phyloP scores from a whole-genome alignment of 116 monocot genomes.

The Dioscorea cayenensis region DNA sequence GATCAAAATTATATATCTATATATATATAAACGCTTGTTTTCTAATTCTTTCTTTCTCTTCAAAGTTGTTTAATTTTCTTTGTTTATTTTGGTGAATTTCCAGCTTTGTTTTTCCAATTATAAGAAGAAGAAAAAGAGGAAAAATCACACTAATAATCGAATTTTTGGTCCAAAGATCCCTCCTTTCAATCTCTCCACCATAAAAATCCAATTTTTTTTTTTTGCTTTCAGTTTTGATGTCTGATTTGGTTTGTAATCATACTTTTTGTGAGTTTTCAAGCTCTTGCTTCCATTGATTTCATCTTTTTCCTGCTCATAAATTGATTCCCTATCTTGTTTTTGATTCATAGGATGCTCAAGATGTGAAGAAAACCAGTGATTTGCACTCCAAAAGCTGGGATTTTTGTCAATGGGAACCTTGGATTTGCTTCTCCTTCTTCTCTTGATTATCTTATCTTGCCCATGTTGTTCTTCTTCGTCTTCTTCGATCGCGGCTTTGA shows the following conservation, averaged over 20 bases:
- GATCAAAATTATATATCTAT: background rate
- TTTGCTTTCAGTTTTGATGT: background rate
- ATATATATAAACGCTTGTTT: background rate
- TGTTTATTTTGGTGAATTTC: too few species aligned
- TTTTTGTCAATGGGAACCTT: slow-evolving; percentile 3
- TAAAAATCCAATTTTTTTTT: background rate
- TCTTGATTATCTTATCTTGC: background rate
- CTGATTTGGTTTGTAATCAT: background rate
- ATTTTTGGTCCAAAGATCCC: background rate
- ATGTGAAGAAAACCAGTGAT: background rate
- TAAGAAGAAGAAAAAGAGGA: background rate
- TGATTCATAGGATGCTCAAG: background rate
- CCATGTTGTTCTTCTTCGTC: background rate
- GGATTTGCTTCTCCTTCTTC: background rate
- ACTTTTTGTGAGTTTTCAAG: background rate
- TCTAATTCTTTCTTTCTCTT: slow-evolving; percentile 3
- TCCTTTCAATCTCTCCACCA: background rate
- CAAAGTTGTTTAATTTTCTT: background rate
- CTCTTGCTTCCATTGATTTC: background rate
- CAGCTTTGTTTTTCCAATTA: background rate
- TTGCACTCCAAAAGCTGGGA: background rate
- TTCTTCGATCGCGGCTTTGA: slow-evolving; percentile 23
- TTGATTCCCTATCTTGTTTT: background rate
- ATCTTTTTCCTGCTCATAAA: background rate
- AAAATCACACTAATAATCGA: background rate